Conservation (phyloP, 306 rosid genomes). For the Trifolium subterraneum region DNA sequence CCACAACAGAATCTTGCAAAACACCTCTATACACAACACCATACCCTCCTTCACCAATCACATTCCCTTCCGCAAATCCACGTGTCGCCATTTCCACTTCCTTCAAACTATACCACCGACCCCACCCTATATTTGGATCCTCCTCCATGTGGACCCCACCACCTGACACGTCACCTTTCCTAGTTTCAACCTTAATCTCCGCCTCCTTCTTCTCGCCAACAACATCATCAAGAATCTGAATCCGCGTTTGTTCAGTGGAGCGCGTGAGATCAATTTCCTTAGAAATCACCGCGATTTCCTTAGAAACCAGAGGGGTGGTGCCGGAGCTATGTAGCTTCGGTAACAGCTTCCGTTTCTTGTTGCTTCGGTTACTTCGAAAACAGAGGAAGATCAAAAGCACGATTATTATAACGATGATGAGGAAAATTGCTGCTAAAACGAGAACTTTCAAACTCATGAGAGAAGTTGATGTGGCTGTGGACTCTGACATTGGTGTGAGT, state of each 20-base stretch:
- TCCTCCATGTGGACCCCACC: constrained; percentile 54
- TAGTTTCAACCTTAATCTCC: constrained; percentile 41
- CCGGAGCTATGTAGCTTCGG: constrained; percentile 80
- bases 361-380: constrained; percentile 48
- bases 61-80: constrained; percentile 69
- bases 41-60: constrained; percentile 97
- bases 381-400: constrained; percentile 60
- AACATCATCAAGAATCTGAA: constrained; percentile 43
- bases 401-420: constrained; percentile 43
- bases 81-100: constrained; percentile 81
- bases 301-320: constrained; percentile 71
- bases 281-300: constrained; percentile 80
- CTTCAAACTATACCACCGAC: constrained; percentile 81
- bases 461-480: constrained; percentile 45
- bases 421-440: constrained; percentile 52
- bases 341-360: constrained; percentile 47
- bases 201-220: constrained; percentile 43
- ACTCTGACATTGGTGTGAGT: constrained; percentile 53
- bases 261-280: constrained; percentile 49
- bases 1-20: constrained; percentile 73
- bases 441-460: constrained; percentile 59
- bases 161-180: constrained; percentile 57
- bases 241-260: constrained; percentile 35
- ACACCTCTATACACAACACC: constrained; percentile 85
- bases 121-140: constrained; percentile 84